These are phyloP conservation scores for Meredithiella fracta DNA, from an alignment of 2,329 filamentous ascomycete genomes.

Conservation along the genomic window DNA sequence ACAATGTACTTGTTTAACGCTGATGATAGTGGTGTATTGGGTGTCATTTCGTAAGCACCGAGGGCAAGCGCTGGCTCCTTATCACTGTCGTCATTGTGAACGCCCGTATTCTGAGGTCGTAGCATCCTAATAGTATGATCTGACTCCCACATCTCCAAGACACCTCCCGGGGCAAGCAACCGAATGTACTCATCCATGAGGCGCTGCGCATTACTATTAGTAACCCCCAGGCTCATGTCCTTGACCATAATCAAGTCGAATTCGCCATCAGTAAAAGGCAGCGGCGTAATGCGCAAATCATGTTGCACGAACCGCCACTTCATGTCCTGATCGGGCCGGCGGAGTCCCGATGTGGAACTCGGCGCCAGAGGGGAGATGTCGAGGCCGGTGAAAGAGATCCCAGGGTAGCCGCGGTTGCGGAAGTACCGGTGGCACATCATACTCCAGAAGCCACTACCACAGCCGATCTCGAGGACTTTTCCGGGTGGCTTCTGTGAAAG, in stretches of 20 bases:
- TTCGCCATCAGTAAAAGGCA: constrained; percentile 62
- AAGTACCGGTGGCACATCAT: constrained; percentile 75
- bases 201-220: constrained; percentile 39
- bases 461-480: constrained; percentile 71
- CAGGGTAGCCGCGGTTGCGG: constrained; percentile 45
- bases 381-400: constrained; percentile 65
- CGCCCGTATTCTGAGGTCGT: constrained; percentile 54
- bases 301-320: constrained; percentile 82
- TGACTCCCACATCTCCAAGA: constrained; percentile 76
- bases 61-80: constrained; percentile 51
- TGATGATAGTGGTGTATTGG: constrained; percentile 65
- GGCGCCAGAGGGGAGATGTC: constrained; percentile 60
- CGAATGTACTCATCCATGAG: constrained; percentile 59
- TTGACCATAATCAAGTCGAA: constrained; percentile 86
- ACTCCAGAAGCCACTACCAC: constrained; percentile 80
- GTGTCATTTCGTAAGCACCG: constrained; percentile 66
- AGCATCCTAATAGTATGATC: constrained; percentile 74
- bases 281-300: constrained; percentile 57
- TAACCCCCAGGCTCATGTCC: constrained; percentile 54
- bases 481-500: constrained; percentile 51
- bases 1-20: constrained; percentile 68
- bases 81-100: constrained; percentile 29
- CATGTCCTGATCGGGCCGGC: constrained; percentile 51
- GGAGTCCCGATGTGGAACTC: constrained; percentile 21
- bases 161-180: constrained; percentile 59